Base-by-base conservation (phyloP, 208 protist species). In the Strigomonas culicis region DNA sequence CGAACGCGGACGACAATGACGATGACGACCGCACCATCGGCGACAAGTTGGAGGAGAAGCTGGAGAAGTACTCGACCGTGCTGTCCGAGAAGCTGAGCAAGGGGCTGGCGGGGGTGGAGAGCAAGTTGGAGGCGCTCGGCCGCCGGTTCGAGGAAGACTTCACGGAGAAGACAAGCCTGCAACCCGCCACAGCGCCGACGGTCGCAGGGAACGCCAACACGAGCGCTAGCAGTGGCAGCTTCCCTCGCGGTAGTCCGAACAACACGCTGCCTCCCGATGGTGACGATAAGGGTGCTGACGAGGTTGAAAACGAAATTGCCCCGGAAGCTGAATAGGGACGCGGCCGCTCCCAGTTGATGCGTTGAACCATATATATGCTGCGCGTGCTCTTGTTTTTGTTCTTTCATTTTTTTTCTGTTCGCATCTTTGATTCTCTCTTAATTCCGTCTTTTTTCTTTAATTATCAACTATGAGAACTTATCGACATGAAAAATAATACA, bases 381-480 rank as follows among this genome's bases (percentile, higher is more conserved):
- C 4, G 22, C 19, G 4, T 51, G 7, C 46, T 6, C 21, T 25
- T 19, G 7, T 51, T 19, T 51, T 51, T 25, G 7, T 51, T 19
- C 10, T 51, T 36, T 25, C 34, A 17, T 59, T 59, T 8, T 46
- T 25, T 24, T 39, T 51, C 13, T 24, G n/a, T 10, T 8, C 3
- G 6, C 3, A 59, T 44, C 15, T 4, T 25, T 4, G 51, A 59
- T 56, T 72, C 60, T 65, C 32, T 53, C 17, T 46, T 57, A 17
- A 56, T 15, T 15, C 1, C 41, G 8, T 49, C 24, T 36, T 46
- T n/a, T 19, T 51, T 51, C 10, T 19, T 25, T n/a, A 6, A 24
- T n/a, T 6, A 27, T 51, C 6, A 51, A 51, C 15, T 6, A 51
- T 6, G 4, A 51, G 6, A 51, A n/a, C 7, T 19, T 6, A 22